phyloP scores from a whole-genome alignment of 768 basidiomycete genomes.

The Russula vinacea region DNA sequence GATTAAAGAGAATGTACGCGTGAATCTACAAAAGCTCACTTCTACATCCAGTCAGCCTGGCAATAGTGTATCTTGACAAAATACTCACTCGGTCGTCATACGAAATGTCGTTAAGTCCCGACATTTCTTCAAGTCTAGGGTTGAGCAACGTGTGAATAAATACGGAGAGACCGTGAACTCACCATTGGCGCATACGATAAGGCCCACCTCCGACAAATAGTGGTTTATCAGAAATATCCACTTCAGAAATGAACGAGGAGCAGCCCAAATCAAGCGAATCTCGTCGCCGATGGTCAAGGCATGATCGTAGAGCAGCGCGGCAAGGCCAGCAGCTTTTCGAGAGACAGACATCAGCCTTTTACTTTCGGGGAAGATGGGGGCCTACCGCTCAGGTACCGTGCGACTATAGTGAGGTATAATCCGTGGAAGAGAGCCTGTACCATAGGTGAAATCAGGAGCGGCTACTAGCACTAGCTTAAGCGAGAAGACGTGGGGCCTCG shows the following conservation, averaged over 20 bases:
- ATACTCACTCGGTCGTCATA: slow-evolving; percentile 1
- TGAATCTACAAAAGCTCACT: neutral
- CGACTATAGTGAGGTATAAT: neutral
- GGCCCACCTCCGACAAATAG: slow-evolving; percentile 38
- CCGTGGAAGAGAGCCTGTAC: neutral
- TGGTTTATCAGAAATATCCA: slow-evolving; percentile 42
- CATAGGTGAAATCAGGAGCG: too few species aligned
- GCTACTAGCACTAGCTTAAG: neutral
- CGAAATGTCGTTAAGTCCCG: slow-evolving; percentile 27
- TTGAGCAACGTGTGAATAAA: neutral
- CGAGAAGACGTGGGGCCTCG: too few species aligned
- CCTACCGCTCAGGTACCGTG: slow-evolving; percentile 14
- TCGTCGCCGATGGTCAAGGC: slow-evolving; percentile 42
- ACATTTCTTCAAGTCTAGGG: slow-evolving; percentile 30
- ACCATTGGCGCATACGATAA: slow-evolving; percentile 35
- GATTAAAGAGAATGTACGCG: neutral
- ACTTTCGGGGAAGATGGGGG: neutral
- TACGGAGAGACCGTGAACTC: slow-evolving; percentile 16
- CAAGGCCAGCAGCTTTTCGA: slow-evolving; percentile 36
- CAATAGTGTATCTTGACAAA: neutral
- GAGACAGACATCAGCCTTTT: neutral
- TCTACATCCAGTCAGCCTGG: slow-evolving; percentile 8
- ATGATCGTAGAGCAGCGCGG: slow-evolving; percentile 44
- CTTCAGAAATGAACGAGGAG: slow-evolving; percentile 40
- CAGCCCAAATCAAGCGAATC: slow-evolving; percentile 43